Evolutionary conservation across 139 green algal species (phyloP).

Genomic region (Trebouxia sp.): DNA sequence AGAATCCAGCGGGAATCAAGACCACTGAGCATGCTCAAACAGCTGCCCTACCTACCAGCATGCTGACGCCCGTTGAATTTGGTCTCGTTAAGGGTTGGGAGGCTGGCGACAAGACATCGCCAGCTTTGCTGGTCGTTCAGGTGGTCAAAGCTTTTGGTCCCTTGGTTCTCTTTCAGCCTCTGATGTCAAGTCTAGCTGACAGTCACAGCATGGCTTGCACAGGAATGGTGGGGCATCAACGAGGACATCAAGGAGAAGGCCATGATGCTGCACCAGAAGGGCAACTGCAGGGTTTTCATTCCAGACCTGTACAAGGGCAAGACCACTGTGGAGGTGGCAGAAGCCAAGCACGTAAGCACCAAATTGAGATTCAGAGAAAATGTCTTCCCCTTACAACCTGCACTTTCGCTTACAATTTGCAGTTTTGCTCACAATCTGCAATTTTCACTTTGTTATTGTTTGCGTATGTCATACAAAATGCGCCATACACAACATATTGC

Average conservation of each 20-base stretch:
- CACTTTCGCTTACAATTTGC: too few relatives aligned
- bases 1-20: neutral
- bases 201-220: neutral
- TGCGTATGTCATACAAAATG: too few relatives aligned
- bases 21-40: neutral
- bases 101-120: neutral
- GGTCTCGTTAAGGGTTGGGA: conserved; percentile 1
- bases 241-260: conserved; percentile 31
- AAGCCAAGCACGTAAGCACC: conserved; percentile 62
- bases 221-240: conserved; percentile 21
- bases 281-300: conserved; percentile 21
- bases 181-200: neutral
- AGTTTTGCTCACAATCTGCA: too few relatives aligned
- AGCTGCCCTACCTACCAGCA: neutral
- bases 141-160: too few relatives aligned
- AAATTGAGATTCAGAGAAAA: too few relatives aligned
- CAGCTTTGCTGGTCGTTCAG: conserved; percentile 11
- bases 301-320: conserved; percentile 74
- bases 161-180: too few relatives aligned
- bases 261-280: conserved; percentile 20
- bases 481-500: too few relatives aligned
- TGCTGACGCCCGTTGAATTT: neutral
- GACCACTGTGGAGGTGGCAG: conserved; percentile 66
- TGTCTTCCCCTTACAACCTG: too few relatives aligned
- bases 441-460: too few relatives aligned